A percentile compares a stretch with the other conserved stretches of the same genome.
These are phyloP conservation scores for Candida stauntonica DNA, from an alignment of 805 yeast genomes.

Conservation along the genomic window DNA sequence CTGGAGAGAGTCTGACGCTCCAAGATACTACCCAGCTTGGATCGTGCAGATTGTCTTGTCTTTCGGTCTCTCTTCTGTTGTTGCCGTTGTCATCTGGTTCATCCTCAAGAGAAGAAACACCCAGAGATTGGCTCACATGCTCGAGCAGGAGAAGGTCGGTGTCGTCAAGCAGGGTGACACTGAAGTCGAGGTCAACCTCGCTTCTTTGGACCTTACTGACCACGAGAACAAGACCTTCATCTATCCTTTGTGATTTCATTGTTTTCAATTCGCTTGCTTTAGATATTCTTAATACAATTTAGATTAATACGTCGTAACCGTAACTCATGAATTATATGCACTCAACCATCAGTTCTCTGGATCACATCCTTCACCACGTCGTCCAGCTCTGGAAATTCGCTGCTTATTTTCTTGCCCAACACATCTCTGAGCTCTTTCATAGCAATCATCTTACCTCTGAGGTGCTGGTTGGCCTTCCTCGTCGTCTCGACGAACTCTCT, in stretches of 20 bases:
- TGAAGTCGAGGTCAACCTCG: slow-evolving; percentile 35
- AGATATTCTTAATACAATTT: background rate
- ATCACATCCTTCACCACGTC: slow-evolving; percentile 54
- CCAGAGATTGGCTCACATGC: slow-evolving; percentile 29
- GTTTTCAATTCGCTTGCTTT: background rate
- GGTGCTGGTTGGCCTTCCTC: slow-evolving; percentile 81
- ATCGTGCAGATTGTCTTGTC: slow-evolving; percentile 51
- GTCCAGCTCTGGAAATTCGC: slow-evolving; percentile 75
- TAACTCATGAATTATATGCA: background rate
- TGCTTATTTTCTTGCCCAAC: slow-evolving; percentile 62
- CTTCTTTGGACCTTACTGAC: slow-evolving; percentile 48
- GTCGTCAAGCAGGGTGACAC: slow-evolving; percentile 30
- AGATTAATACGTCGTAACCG: background rate
- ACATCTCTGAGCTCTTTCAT: slow-evolving; percentile 57
- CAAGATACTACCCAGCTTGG: slow-evolving; percentile 46
- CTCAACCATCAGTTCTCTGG: slow-evolving; percentile 34
- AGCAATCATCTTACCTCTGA: slow-evolving; percentile 80
- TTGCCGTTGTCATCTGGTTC: slow-evolving; percentile 40
- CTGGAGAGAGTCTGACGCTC: slow-evolving; percentile 45
- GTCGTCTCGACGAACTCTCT: slow-evolving; percentile 94
- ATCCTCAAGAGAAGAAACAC: slow-evolving; percentile 43
- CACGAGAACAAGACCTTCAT: slow-evolving; percentile 45
- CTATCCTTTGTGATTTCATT: slow-evolving; percentile 37
- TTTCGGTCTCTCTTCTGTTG: slow-evolving; percentile 41
- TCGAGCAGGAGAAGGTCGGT: slow-evolving; percentile 25